phyloP scores from a whole-genome alignment of 2,329 filamentous ascomycete genomes.

The Diaporthe capsici region DNA sequence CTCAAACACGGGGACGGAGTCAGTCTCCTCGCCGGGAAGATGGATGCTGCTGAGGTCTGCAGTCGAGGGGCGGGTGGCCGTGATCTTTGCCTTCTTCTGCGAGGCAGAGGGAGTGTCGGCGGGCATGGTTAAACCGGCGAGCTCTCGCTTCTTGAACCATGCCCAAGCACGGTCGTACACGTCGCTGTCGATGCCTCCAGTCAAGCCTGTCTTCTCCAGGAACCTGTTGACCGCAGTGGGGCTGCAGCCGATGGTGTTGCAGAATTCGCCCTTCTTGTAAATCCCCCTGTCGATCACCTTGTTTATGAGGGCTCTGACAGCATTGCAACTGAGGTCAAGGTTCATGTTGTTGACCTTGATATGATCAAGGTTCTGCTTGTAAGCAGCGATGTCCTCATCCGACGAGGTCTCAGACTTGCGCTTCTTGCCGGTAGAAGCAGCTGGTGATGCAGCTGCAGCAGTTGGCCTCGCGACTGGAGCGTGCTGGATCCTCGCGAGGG shows the following conservation, averaged over 20 bases:
- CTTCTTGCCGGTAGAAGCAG: constrained; percentile 44
- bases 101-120: background rate
- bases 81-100: constrained; percentile 33
- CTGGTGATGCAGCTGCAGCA: background rate
- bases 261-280: constrained; percentile 65
- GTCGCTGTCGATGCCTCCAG: constrained; percentile 52
- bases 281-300: constrained; percentile 61
- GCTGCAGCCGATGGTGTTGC: constrained; percentile 60
- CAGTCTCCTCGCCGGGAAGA: constrained; percentile 58
- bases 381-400: constrained; percentile 47
- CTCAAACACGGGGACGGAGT: constrained; percentile 65
- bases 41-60: constrained; percentile 28
- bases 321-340: constrained; percentile 34
- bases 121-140: constrained; percentile 59
- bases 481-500: background rate
- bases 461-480: background rate
- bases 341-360: constrained; percentile 34
- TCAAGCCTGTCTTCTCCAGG: constrained; percentile 61
- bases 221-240: constrained; percentile 58
- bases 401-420: constrained; percentile 46
- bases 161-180: constrained; percentile 53
- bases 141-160: constrained; percentile 67
- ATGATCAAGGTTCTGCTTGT: constrained; percentile 47
- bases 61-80: background rate
- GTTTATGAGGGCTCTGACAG: constrained; percentile 45